Evolutionary conservation across 768 basidiomycete species (phyloP).

Genomic region (Lactarius deliciosus): DNA sequence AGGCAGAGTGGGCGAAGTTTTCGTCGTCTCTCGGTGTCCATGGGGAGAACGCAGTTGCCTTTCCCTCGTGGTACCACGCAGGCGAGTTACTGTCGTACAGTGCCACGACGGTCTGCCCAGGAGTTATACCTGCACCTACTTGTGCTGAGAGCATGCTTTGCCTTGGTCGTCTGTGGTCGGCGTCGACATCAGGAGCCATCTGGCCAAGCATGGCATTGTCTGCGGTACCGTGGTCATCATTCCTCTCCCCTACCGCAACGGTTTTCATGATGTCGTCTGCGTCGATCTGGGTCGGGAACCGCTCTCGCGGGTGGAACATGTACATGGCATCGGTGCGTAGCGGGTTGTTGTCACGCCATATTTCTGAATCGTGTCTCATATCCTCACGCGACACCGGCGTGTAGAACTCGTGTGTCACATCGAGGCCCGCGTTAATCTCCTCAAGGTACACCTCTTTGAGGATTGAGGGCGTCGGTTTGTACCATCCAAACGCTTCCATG

Average conservation of each 20-base stretch:
- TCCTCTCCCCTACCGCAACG: slow-evolving; percentile 95
- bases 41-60: slow-evolving; percentile 90
- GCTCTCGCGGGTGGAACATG: too few relatives aligned
- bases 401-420: too few relatives aligned
- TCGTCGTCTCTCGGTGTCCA: slow-evolving; percentile 82
- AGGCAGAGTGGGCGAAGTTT: slow-evolving; percentile 71
- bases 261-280: slow-evolving; percentile 99
- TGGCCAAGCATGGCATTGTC: slow-evolving; percentile 99
- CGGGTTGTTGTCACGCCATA: too few relatives aligned
- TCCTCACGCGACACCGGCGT: too few relatives aligned
- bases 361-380: too few relatives aligned
- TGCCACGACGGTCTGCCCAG: slow-evolving; percentile 90
- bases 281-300: too few relatives aligned
- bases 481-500: too few relatives aligned
- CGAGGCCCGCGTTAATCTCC: too few relatives aligned
- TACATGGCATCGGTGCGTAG: too few relatives aligned
- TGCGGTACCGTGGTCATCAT: slow-evolving; percentile 95
- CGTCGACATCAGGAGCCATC: slow-evolving; percentile 97
- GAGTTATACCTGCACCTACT: slow-evolving; percentile 85
- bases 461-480: too few relatives aligned
- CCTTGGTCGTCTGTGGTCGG: slow-evolving; percentile 90
- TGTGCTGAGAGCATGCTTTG: slow-evolving; percentile 77
- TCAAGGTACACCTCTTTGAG: too few relatives aligned
- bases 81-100: slow-evolving; percentile 94
- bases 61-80: slow-evolving; percentile 74